A percentile compares a stretch with the other conserved stretches of the same genome.
Conservation (phyloP, 116 monocot species). For the Papilionanthe hybrid region DNA sequence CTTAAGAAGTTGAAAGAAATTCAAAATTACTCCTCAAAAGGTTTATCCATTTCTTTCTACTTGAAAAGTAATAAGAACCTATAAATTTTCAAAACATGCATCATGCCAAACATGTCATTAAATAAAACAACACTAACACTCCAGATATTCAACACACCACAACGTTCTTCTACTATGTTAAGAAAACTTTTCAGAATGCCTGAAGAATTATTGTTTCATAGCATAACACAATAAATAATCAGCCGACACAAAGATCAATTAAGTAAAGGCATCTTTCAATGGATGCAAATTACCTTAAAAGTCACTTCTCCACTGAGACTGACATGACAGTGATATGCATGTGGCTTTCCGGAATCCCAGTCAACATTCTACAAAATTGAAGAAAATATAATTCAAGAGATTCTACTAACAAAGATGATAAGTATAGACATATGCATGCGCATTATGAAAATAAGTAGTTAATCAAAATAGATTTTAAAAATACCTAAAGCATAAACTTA, state of each 20-base stretch:
- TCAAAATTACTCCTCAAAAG: too few relatives aligned
- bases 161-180: too few relatives aligned
- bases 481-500: background rate
- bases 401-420: background rate
- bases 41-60: too few relatives aligned
- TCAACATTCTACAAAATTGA: slow-evolving; percentile 36
- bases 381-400: background rate
- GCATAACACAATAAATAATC: too few relatives aligned
- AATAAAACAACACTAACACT: too few relatives aligned
- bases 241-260: background rate
- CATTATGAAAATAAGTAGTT: background rate
- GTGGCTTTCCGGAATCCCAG: slow-evolving; percentile 35
- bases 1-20: too few relatives aligned
- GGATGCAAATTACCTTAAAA: slow-evolving; percentile 21
- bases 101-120: too few relatives aligned
- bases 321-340: slow-evolving; percentile 48
- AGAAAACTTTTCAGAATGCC: too few relatives aligned
- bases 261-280: background rate
- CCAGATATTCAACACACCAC: too few relatives aligned
- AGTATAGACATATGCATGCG: background rate
- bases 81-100: too few relatives aligned
- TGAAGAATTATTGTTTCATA: too few relatives aligned
- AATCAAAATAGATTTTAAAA: slow-evolving; percentile 3
- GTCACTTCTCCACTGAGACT: slow-evolving; percentile 18
- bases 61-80: too few relatives aligned